phyloP scores from a whole-genome alignment of 2,329 filamentous ascomycete genomes.

The Grosmannia serpens region DNA sequence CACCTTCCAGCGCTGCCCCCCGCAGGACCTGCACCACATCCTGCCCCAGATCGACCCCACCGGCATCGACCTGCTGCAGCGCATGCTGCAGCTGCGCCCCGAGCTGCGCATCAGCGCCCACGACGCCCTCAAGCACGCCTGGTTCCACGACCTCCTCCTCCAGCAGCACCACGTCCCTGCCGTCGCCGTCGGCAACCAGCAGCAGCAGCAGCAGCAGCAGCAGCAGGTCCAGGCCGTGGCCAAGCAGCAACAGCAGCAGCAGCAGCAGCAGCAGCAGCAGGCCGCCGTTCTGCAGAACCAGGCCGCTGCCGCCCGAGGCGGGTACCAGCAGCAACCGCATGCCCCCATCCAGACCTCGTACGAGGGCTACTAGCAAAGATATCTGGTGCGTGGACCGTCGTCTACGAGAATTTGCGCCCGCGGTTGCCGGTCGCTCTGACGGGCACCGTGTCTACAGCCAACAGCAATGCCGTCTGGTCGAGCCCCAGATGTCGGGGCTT shows the following conservation, averaged over 20 bases:
- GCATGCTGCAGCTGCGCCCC: constrained; percentile 86
- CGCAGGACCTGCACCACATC: constrained; percentile 78
- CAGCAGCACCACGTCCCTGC: constrained; percentile 59
- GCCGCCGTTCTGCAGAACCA: constrained; percentile 14
- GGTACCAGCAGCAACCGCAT: constrained; percentile 14
- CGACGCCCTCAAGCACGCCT: constrained; percentile 79
- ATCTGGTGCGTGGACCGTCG: too few relatives aligned
- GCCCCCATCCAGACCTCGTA: constrained; percentile 16
- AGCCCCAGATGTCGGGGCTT: too few relatives aligned
- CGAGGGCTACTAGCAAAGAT: constrained; percentile 18
- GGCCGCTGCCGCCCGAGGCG: constrained; percentile 2
- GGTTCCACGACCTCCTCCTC: constrained; percentile 70
- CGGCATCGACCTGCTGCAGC: constrained; percentile 75
- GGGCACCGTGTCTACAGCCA: too few relatives aligned
- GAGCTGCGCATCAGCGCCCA: constrained; percentile 83
- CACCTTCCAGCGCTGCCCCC: constrained; percentile 88
- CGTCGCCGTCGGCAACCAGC: constrained; percentile 14
- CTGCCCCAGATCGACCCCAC: constrained; percentile 80
- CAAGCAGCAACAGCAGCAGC: constrained; percentile 16
- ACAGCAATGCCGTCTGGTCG: neutral
- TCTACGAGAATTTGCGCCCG: too few relatives aligned
- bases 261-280: neutral
- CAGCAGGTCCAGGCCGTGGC: neutral
- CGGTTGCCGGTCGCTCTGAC: too few relatives aligned
- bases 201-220: neutral